Evolutionary conservation across 768 basidiomycete species (phyloP), one percentile per base, ranked within the genome.

Genomic region (Coprinopsis strossmayeri): DNA sequence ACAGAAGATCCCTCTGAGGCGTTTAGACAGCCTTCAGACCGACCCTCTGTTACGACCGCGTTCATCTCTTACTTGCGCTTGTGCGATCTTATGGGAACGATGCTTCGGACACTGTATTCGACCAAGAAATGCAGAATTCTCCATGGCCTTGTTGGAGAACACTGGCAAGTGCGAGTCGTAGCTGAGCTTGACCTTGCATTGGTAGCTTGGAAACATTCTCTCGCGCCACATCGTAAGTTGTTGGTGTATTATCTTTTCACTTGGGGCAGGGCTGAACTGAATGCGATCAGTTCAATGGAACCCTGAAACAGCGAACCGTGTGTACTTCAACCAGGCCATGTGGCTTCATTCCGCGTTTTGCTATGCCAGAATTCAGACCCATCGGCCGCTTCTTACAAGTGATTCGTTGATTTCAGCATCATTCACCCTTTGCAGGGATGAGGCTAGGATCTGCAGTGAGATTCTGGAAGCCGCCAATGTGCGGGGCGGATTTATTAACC

Each of bases 381-480:
- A 88, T 59, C 76, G 84, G 11, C 81, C 84, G 0, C 86, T 86
- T 62, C 72, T 88, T 9, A 60, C 64, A 13, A 71, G 67, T 45
- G 63, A 65, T 3, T 42, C 55, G 4, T 55, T 74, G n/a, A 67
- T 71, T 1, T 72, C 75, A 46, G 74, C 79, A 10, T 82, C 80
- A 0, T 70, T 82, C n/a, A 76, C 81, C 1, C 82, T 82, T 48
- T 87, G 81, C 59, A 73, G 82, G 24, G 71, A 87, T 45, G 79
- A 89, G 1, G 84, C 89, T 0, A 71, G 87, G 13, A 82, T 82
- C 0, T 83, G 78, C 49, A 76, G 73, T 21, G 85, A 85, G 50
- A 69, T 91, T 21, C 61, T 86, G 47, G 84, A 87, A 51, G 65
- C 72, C 4, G 70, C 74, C 28, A 62, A 69, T 43, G 63, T 55